Percentiles rank a stretch among this genome's conserved stretches.
Conservation (phyloP, 1,284 basidiomycete species). For the Irpex rosettiformis region DNA sequence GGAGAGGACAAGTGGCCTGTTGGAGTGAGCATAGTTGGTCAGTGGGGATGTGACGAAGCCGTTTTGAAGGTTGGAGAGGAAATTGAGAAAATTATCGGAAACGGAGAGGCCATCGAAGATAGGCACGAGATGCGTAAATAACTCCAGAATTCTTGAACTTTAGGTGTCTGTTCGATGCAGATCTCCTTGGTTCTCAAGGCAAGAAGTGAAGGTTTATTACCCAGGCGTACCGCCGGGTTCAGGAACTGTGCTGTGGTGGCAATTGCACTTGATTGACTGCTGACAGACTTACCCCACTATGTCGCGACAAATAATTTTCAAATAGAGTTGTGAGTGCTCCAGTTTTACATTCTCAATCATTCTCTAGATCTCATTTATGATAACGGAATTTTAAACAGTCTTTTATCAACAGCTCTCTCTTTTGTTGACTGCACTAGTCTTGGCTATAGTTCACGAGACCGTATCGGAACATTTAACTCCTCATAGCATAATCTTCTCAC, state of each 20-base stretch:
- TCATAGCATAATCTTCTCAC: not conserved
- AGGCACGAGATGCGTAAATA: no score
- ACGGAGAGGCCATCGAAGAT: no score
- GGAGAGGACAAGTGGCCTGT: slow-evolving; percentile 76
- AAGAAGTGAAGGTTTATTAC: not conserved
- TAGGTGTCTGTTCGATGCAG: not conserved
- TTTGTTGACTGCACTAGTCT: not conserved
- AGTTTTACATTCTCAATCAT: no score
- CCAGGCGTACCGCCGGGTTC: not conserved
- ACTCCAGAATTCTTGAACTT: no score
- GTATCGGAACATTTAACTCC: not conserved
- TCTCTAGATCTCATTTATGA: no score
- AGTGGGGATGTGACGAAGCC: slow-evolving; percentile 84
- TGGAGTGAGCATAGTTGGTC: slow-evolving; percentile 82
- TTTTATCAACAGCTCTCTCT: no score
- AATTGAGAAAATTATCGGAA: slow-evolving; percentile 16
- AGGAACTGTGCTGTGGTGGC: not conserved
- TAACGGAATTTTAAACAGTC: no score
- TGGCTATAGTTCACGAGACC: not conserved
- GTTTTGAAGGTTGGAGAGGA: slow-evolving; percentile 55
- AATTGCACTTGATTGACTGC: not conserved
- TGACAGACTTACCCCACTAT: not conserved
- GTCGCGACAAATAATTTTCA: no score
- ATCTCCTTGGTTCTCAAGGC: not conserved
- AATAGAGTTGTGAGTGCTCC: not conserved